phyloP scores from a whole-genome alignment of 78 protist genomes.

The slime mould (Dictyostelium discoideum) region dicty_2.7 NC_007088.5:4536001-4536500 shows the following conservation, averaged over 20 bases:
- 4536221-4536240: slow-evolving; percentile 77
- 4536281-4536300: slow-evolving; percentile 86
- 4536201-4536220: slow-evolving; percentile 64
- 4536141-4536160: slow-evolving; percentile 87
- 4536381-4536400: slow-evolving; percentile 21
- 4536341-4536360: slow-evolving; percentile 60
- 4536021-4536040: slow-evolving; percentile 93
- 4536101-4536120: slow-evolving; percentile 88
- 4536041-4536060: slow-evolving; percentile 84
- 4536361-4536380: slow-evolving; percentile 70
- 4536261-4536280: slow-evolving; percentile 92
- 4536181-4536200: slow-evolving; percentile 48
- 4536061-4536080: slow-evolving; percentile 80
- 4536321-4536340: slow-evolving; percentile 81
- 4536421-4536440: slow-evolving; percentile 85
- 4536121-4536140: slow-evolving; percentile 88
- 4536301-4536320: slow-evolving; percentile 89
- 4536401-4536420: slow-evolving; percentile 51
- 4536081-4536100: slow-evolving; percentile 88
- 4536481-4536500: slow-evolving; percentile 80
- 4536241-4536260: slow-evolving; percentile 74
- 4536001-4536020: slow-evolving; percentile 91
- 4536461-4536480: slow-evolving; percentile 78
- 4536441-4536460: slow-evolving; percentile 86
- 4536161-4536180: slow-evolving; percentile 73